Evolutionary conservation across 208 protist species (phyloP).

Genomic region (Trypanosoma avium): DNA sequence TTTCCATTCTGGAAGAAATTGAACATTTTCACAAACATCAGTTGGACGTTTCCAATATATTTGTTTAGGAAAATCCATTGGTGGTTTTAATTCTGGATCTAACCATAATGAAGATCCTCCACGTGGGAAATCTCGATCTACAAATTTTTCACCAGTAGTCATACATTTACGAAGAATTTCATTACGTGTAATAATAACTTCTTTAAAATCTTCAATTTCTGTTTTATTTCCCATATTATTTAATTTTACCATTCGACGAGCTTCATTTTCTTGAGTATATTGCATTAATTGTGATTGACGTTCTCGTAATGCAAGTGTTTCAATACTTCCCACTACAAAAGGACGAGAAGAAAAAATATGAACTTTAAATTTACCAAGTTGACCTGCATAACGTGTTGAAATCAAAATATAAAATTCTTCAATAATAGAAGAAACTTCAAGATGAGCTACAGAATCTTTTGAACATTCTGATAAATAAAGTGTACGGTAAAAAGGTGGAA

Average conservation of each 20-base stretch:
- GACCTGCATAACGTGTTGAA: constrained; percentile 61
- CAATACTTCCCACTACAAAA: constrained; percentile 49
- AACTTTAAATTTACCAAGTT: constrained; percentile 51
- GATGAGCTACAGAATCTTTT: constrained; percentile 8
- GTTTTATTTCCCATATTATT: constrained; percentile 22
- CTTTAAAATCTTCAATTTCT: constrained; percentile 12
- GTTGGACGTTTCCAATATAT: constrained; percentile 64
- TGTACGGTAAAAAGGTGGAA: constrained; percentile 39
- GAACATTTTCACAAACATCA: constrained; percentile 30
- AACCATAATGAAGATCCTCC: constrained; percentile 76
- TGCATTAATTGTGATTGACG: constrained; percentile 37
- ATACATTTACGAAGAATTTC: constrained; percentile 53
- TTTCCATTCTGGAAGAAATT: constrained; percentile 23
- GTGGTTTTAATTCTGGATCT: constrained; percentile 47
- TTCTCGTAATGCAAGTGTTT: constrained; percentile 30
- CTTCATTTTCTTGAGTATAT: constrained; percentile 45
- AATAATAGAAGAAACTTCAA: constrained; percentile 27
- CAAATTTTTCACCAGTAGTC: constrained; percentile 42
- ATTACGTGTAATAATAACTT: constrained; percentile 28
- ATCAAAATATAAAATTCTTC: constrained; percentile 54
- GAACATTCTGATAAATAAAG: constrained; percentile 38
- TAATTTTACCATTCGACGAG: constrained; percentile 24
- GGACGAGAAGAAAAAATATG: constrained; percentile 59
- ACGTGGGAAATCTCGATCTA: constrained; percentile 82
- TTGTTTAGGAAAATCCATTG: constrained; percentile 45